Evolutionary conservation across 2,329 filamentous ascomycete genomes (phyloP).

Genomic region (Ophiostoma sp.): DNA sequence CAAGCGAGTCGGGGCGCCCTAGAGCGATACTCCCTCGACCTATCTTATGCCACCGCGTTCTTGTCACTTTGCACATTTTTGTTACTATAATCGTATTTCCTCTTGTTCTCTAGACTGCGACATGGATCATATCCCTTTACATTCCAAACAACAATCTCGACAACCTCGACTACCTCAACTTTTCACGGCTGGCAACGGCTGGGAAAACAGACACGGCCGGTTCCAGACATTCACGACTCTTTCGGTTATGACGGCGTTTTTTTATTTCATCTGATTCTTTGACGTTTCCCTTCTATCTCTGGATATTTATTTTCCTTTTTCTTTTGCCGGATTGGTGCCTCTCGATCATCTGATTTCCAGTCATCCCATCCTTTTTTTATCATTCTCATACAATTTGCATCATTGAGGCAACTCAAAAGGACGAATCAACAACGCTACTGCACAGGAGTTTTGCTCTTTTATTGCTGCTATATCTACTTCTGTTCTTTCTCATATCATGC

Average conservation of each 20-base stretch:
- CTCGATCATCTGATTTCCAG: background rate
- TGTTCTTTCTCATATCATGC: background rate
- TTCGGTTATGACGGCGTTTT: slow-evolving; percentile 9
- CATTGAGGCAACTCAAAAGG: slow-evolving; percentile 24
- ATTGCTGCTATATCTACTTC: background rate
- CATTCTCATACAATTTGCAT: slow-evolving; percentile 16
- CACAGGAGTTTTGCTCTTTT: slow-evolving; percentile 9
- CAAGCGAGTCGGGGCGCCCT: background rate
- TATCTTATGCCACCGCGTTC: background rate
- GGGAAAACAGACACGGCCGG: slow-evolving; percentile 1
- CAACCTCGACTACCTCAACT: background rate
- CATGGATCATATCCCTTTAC: background rate
- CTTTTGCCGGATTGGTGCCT: background rate
- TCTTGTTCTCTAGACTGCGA: slow-evolving; percentile 8
- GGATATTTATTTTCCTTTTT: background rate
- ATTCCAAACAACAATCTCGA: background rate
- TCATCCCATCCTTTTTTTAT: background rate
- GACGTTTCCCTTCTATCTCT: background rate
- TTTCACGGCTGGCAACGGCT: slow-evolving; percentile 10
- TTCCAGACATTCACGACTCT: slow-evolving; percentile 10
- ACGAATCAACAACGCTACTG: background rate
- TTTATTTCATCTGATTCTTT: slow-evolving; percentile 10
- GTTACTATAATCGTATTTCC: background rate
- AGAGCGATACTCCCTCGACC: background rate
- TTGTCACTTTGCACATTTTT: background rate